phyloP scores from a whole-genome alignment of 1,139 yeast genomes.

The Candida glucosophila region DNA sequence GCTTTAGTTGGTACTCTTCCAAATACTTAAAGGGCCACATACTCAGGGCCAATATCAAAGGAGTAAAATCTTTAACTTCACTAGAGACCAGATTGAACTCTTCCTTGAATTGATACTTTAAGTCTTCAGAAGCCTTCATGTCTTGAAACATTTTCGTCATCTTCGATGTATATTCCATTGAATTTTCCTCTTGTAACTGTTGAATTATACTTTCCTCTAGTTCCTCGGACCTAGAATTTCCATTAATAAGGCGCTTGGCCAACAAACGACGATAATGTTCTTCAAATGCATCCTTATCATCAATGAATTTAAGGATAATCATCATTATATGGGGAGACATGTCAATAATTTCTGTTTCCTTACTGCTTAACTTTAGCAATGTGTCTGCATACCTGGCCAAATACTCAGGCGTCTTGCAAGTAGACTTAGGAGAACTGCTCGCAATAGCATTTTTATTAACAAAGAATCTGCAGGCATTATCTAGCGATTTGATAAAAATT shows the following conservation, averaged over 20 bases:
- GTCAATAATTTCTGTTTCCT: conserved; percentile 60
- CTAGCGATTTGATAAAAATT: conserved; percentile 79
- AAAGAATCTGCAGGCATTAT: conserved; percentile 77
- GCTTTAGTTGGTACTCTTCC: conserved; percentile 32
- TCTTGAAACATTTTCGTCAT: conserved; percentile 96
- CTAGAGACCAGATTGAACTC: conserved; percentile 25
- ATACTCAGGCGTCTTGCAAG: conserved; percentile 76
- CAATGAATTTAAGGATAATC: conserved; percentile 79
- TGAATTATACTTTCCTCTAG: conserved; percentile 85
- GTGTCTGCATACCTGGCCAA: conserved; percentile 86
- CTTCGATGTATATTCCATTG: conserved; percentile 86
- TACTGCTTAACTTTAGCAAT: conserved; percentile 65
- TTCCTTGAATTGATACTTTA: conserved; percentile 59
- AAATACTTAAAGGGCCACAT: conserved; percentile 74
- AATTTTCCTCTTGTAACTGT: conserved; percentile 81
- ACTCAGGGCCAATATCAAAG: conserved; percentile 74
- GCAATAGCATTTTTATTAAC: conserved; percentile 83
- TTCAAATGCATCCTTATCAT: conserved; percentile 94
- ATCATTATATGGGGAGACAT: conserved; percentile 80
- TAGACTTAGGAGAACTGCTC: conserved; percentile 41
- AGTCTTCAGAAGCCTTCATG: conserved; percentile 76
- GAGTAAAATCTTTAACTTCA: conserved; percentile 56
- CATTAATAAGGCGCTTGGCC: conserved; percentile 82
- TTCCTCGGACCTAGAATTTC: conserved; percentile 74
- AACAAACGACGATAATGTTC: conserved; percentile 83